Evolutionary conservation across 2,329 filamentous ascomycete species (phyloP).

Genomic region (Penicillium sp.): DNA sequence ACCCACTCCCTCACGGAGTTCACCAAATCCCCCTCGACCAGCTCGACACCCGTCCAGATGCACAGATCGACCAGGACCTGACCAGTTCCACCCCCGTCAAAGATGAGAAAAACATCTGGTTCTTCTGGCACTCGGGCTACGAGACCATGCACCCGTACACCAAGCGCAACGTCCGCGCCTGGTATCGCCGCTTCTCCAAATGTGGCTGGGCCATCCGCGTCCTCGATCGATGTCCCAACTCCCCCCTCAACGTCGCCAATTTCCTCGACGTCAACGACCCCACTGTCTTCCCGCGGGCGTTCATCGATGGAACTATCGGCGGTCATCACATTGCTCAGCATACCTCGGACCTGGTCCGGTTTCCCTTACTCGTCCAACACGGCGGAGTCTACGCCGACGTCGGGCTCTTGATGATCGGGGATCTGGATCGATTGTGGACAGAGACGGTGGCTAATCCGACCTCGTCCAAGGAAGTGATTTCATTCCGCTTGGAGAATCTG

Average conservation of each 20-base stretch:
- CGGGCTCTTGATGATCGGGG: conserved; percentile 52
- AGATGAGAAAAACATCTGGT: conserved; percentile 49
- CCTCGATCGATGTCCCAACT: conserved; percentile 41
- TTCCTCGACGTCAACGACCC: conserved; percentile 46
- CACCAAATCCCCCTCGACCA: conserved; percentile 36
- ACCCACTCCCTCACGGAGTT: conserved; percentile 33
- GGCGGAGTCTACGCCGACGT: conserved; percentile 56
- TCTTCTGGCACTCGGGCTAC: conserved; percentile 54
- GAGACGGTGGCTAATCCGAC: conserved; percentile 43
- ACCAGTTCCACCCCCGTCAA: conserved; percentile 34
- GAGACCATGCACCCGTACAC: conserved; percentile 47
- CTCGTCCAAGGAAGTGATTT: conserved; percentile 45
- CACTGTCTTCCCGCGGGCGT: conserved; percentile 46
- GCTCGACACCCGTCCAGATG: conserved; percentile 45
- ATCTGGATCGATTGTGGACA: conserved; percentile 51
- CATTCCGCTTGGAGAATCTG: conserved; percentile 39
- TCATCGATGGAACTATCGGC: conserved; percentile 44
- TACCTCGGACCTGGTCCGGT: conserved; percentile 54
- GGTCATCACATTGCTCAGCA: conserved; percentile 51
- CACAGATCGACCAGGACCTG: conserved; percentile 42
- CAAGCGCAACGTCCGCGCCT: conserved; percentile 49
- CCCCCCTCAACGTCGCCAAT: conserved; percentile 45
- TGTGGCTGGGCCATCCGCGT: conserved; percentile 52
- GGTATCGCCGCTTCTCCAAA: conserved; percentile 48
- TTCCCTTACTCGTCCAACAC: conserved; percentile 51